Evolutionary conservation across 257 asterid genomes (phyloP), one percentile per base, ranked within the genome.

Genomic region (Gynochthodes officinalis): DNA sequence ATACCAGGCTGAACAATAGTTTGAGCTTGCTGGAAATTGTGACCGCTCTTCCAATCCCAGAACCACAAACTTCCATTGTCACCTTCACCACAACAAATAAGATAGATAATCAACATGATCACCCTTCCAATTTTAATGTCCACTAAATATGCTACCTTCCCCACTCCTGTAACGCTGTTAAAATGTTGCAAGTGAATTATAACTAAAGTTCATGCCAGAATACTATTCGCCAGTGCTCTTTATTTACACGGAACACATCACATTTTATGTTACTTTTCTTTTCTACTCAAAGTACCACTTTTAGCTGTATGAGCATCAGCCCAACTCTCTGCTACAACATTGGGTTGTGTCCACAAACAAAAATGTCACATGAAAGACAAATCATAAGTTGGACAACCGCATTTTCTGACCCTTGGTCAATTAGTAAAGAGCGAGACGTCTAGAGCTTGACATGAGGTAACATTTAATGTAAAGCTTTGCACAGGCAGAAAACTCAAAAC

Each of bases 31-130:
- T 95, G 99, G 82, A 90, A 95, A 86, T 92, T 95, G 80, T 95
- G 97, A 44, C 99, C 99, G 18, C 99, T 95, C 71, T 37, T 90
- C 99, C 99, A 95, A 77, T 95, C 98, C 99, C 99, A 95, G 85
- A 92, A 95, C 99, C 99, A 95, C 80, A 95, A 71, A 63, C 99
- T 95, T 79, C 99, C 99, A 58, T 95, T 95, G 66, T 95, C 98
- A 76, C 99, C 99, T 95, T 62, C 64, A 71, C 50, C 30, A 50
- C 46, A 70, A 71, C 2, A 77, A 71, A 73, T 14, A 13, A 50
- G 64, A 72, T 37, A 42, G 72, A 80, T 28, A 25, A 71, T 50
- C 48, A 53, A 12, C 71, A 32, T 44, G 23, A 16, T 28, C 15
- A 35, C 19, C 53, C 7, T 62, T 25, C 2, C 7, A 28, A 3